Base-by-base conservation (phyloP, 495 filamentous ascomycete genomes). In the Trichoderma gamsii region DNA sequence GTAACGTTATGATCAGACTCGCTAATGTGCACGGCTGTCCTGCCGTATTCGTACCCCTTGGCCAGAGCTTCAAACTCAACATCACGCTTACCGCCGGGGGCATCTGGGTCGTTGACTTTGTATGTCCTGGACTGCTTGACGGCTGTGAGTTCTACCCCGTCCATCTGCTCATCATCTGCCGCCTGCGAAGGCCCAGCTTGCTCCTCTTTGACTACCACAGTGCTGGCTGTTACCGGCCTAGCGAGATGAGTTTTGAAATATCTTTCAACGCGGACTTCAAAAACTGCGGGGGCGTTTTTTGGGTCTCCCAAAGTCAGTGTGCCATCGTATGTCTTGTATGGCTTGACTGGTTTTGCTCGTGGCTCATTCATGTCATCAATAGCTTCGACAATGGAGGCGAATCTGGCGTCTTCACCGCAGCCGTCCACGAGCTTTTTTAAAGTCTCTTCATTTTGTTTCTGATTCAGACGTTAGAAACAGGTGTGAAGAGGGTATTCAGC, bases 1-100 rank as follows among this genome's bases (percentile, higher is more conserved):
- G 90, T 93, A 65, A 97, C 83, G 63, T 91, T 89, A 70, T 89
- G 82, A 69, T 99, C 96, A 1, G 89, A 88, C 70, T 90, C 88
- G 71, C 85, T 90, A 72, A 99, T 96, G 70, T 89, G 89, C 1
- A 98, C 93, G 0, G 91, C 92, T 0, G 94, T 97, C 49, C 92
- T 85, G 66, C 96, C 96, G 76, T 98, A 99, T 72, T 91, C 89
- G 73, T 95, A 99, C 0, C 96, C 96, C 73, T 92, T 96, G 43
- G 91, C 93, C 44, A 98, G 82, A 43, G 95, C 88, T 15, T 96
- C 93, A 41, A 86, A 86, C 11, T 89, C 86, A 41, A 99, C 89
- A 65, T 97, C 93, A 67, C 83, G 83, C 78, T 96, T 98, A 5
- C 91, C 90, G 41, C 92, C 92, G 2, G 88, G 85, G 15, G 85